A percentile compares a stretch with the other conserved stretches of the same genome.
phyloP scores from a whole-genome alignment of 441 rosid species.

The Brassica hybrid region DNA sequence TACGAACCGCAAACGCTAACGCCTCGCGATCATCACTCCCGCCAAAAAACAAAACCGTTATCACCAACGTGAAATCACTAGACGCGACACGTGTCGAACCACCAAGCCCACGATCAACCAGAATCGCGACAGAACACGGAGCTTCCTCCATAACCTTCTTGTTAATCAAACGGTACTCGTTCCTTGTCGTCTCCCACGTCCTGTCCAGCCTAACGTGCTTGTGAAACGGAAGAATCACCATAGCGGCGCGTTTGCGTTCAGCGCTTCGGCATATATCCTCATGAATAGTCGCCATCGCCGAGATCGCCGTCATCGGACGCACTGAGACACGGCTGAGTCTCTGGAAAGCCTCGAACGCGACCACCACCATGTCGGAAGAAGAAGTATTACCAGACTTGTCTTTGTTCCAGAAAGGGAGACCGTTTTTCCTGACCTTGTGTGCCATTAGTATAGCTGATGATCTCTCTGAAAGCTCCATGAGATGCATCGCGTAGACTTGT shows the following conservation, averaged over 20 bases:
- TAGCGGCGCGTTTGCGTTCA: constrained; percentile 62
- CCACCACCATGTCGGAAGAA: constrained; percentile 48
- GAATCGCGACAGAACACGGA: constrained; percentile 65
- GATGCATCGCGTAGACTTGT: constrained; percentile 77
- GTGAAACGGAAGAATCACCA: constrained; percentile 79
- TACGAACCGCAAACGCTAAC: constrained; percentile 57
- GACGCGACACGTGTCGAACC: constrained; percentile 55
- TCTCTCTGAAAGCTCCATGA: constrained; percentile 75
- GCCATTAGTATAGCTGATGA: constrained; percentile 64
- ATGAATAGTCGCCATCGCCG: constrained; percentile 51
- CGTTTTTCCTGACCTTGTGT: constrained; percentile 58
- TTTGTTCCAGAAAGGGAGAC: constrained; percentile 63
- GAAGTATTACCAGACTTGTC: constrained; percentile 14
- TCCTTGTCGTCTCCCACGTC: constrained; percentile 61
- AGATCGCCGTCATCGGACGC: constrained; percentile 67
- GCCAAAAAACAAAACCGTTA: constrained; percentile 62
- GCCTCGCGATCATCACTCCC: constrained; percentile 70
- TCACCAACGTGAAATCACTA: constrained; percentile 51
- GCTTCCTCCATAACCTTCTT: constrained; percentile 56
- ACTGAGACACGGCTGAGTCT: constrained; percentile 55
- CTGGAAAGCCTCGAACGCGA: constrained; percentile 57
- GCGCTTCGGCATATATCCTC: constrained; percentile 64
- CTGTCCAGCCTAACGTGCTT: constrained; percentile 80
- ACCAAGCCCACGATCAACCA: constrained; percentile 71
- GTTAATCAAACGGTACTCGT: constrained; percentile 59